These are phyloP conservation scores for Dryas octopetala DNA, from an alignment of 306 rosid species.

Conservation along the genomic window DNA sequence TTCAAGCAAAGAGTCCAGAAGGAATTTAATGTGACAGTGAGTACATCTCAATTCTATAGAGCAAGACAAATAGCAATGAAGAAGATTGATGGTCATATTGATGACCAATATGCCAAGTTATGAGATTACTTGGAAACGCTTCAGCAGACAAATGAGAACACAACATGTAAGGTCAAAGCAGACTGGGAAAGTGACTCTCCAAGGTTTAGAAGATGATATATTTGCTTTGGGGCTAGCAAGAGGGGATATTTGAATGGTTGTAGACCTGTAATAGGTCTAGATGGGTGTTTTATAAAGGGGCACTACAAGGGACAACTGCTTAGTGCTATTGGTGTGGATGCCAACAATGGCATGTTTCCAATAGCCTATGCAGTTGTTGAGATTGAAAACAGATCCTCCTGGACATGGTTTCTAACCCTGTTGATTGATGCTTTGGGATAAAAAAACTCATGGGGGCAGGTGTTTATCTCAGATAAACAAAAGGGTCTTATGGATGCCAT, in stretches of 20 bases:
- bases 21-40: no score
- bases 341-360: background rate
- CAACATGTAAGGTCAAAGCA: no score
- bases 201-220: background rate
- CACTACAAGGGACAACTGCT: background rate
- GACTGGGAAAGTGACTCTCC: background rate
- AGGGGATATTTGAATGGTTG: background rate
- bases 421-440: background rate
- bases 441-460: accelerated
- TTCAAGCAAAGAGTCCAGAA: no score
- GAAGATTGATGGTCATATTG: no score
- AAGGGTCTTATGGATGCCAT: background rate
- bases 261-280: background rate
- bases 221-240: background rate
- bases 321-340: background rate
- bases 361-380: background rate
- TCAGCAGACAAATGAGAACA: no score
- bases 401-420: background rate
- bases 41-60: no score
- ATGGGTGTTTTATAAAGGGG: background rate
- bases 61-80: no score
- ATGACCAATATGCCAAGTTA: no score
- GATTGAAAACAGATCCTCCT: background rate
- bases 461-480: background rate
- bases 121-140: no score